A percentile compares a stretch with the other conserved stretches of the same genome.
phyloP scores from a whole-genome alignment of 1,139 yeast species.

The Yamadazyma sp. region DNA sequence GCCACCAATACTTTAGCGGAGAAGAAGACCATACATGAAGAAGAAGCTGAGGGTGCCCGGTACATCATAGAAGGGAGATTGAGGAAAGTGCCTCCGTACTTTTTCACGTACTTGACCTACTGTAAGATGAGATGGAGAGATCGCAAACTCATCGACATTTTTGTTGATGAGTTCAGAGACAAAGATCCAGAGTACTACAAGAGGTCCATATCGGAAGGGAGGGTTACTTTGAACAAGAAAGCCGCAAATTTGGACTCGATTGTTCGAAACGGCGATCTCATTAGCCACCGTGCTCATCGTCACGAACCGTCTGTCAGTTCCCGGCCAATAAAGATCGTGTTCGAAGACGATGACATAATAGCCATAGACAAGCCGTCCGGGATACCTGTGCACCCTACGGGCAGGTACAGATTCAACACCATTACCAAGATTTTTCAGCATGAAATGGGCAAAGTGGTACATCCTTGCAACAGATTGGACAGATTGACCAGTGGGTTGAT shows the following conservation, averaged over 20 bases:
- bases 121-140: conserved; percentile 94
- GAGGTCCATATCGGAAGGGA: conserved; percentile 67
- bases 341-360: conserved; percentile 74
- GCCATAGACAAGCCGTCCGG: conserved; percentile 96
- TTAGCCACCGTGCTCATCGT: conserved; percentile 78
- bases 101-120: conserved; percentile 83
- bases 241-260: conserved; percentile 65
- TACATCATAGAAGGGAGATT: conserved; percentile 58
- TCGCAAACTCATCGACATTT: conserved; percentile 73
- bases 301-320: conserved; percentile 91
- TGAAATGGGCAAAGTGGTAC: conserved; percentile 63
- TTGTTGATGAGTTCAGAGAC: conserved; percentile 82
- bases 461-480: conserved; percentile 91
- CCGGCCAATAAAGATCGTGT: conserved; percentile 66
- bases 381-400: conserved; percentile 95
- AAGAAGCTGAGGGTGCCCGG: conserved; percentile 53
- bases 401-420: conserved; percentile 83
- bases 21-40: conserved; percentile 51
- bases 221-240: conserved; percentile 67
- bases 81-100: conserved; percentile 81
- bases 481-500: conserved; percentile 90
- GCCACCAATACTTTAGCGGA: conserved; percentile 22
- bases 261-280: conserved; percentile 80
- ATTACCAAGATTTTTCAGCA: conserved; percentile 78
- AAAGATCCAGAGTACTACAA: conserved; percentile 68